Percentiles rank a stretch among this genome's conserved stretches.
Conservation (phyloP, 768 basidiomycete genomes). For the Lentinus tigrinus region DNA sequence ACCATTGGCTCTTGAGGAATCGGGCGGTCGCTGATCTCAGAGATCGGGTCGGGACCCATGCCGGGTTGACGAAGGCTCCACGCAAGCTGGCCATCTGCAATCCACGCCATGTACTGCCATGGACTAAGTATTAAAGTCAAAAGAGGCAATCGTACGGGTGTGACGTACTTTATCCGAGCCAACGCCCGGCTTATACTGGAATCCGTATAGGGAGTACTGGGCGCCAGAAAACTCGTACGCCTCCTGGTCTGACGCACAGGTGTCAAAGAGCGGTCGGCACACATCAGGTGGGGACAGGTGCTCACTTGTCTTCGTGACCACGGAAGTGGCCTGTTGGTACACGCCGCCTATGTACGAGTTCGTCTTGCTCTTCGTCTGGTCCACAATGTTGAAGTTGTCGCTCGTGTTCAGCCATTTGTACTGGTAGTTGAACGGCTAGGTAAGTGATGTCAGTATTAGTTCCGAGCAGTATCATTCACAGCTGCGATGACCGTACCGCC, state of each 20-base stretch:
- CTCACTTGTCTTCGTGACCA: slow-evolving; percentile 35
- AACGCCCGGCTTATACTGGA: slow-evolving; percentile 75
- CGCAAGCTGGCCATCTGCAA: slow-evolving; percentile 53
- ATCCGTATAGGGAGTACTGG: slow-evolving; percentile 71
- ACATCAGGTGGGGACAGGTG: slow-evolving; percentile 51
- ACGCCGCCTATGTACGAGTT: slow-evolving; percentile 75
- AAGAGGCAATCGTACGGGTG: slow-evolving; percentile 55
- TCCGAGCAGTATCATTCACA: background rate
- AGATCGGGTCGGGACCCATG: slow-evolving; percentile 51
- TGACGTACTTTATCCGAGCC: slow-evolving; percentile 51
- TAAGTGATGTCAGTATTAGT: background rate
- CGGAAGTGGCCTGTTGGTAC: slow-evolving; percentile 70
- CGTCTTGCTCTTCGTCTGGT: slow-evolving; percentile 47
- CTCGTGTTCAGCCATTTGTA: slow-evolving; percentile 71
- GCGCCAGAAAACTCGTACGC: slow-evolving; percentile 61
- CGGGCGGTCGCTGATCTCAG: slow-evolving; percentile 65
- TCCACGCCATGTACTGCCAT: slow-evolving; percentile 81
- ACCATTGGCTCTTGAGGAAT: slow-evolving; percentile 86
- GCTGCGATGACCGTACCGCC: slow-evolving; percentile 55
- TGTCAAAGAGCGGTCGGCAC: slow-evolving; percentile 39
- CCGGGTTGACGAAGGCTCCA: slow-evolving; percentile 73
- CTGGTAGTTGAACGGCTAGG: slow-evolving; percentile 70
- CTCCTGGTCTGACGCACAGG: slow-evolving; percentile 47
- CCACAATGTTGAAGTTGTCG: slow-evolving; percentile 53
- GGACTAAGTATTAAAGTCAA: no score